Percentiles rank a stretch among this genome's conserved stretches.
These are phyloP conservation scores for Hibiscus tridactylites DNA, from an alignment of 345 rosid genomes.

Conservation along the genomic window DNA sequence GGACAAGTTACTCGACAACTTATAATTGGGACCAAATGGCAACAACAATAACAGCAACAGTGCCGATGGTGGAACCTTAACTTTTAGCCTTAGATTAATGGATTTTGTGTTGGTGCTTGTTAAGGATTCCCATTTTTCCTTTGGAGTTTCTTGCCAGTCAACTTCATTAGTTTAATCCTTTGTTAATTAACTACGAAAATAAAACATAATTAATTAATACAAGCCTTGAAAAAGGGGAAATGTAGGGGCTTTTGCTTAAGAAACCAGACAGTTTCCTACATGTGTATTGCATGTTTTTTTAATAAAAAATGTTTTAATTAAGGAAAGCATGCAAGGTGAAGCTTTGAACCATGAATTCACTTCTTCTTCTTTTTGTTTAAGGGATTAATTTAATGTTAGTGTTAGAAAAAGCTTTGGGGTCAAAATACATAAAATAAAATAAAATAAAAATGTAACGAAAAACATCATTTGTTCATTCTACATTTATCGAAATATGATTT, in stretches of 20 bases:
- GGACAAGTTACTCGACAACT: slow-evolving; percentile 8
- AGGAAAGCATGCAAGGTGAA: too few species aligned
- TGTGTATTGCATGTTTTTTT: too few species aligned
- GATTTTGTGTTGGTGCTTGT: not conserved
- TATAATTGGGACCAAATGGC: slow-evolving; percentile 16
- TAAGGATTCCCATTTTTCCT: slow-evolving; percentile 2
- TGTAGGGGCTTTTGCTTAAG: slow-evolving; percentile 7
- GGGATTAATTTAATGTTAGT: too few species aligned
- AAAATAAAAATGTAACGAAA: too few species aligned
- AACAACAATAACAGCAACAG: not conserved
- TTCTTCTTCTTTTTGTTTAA: too few species aligned
- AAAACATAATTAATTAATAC: not conserved
- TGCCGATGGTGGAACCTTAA: slow-evolving; percentile 17
- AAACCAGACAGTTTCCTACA: slow-evolving; percentile 24
- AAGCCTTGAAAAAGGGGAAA: slow-evolving; percentile 15
- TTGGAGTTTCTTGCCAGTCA: slow-evolving; percentile 22
- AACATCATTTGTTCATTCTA: too few species aligned
- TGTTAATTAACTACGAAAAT: not conserved
- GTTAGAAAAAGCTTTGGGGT: too few species aligned
- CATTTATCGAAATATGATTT: too few species aligned
- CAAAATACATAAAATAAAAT: too few species aligned
- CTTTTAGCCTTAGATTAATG: not conserved
- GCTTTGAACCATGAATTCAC: too few species aligned
- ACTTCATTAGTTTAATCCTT: slow-evolving; percentile 4
- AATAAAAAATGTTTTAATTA: too few species aligned